Base-by-base conservation (phyloP, 768 basidiomycete species). In the Galerina marginata region DNA sequence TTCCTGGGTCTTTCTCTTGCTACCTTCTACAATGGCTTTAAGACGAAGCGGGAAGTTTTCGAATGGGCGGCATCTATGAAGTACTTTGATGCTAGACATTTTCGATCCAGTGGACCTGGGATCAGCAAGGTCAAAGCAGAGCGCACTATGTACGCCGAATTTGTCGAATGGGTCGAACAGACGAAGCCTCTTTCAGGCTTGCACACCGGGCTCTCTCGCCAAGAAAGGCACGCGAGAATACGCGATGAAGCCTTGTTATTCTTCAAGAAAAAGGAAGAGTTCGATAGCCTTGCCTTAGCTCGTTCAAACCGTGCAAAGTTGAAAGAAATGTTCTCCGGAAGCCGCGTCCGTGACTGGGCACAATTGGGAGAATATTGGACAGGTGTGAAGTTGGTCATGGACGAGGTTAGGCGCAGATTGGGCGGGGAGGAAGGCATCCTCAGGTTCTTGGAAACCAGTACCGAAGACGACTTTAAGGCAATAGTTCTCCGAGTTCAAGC, bases 1-100 rank as follows among this genome's bases (percentile, higher is more conserved):
- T 92, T 89, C 66, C 76, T 89, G 65, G 86, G 82, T 4, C 77
- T 89, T 25, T 82, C 84, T 0, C 77, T 82, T 75, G 78, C 80
- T 5, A 66, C 69, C 20, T 88, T 84, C 79, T 62, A 68, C 39
- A 67, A 69, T 37, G 88, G 89, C 0, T 92, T 92, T 62, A 54
- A 71, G 11, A 85, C 85, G 0, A 79, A 83, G 54, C 72, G 70
- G 2, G 82, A 84, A 14, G 71, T 82, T 4, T 90, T 90, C 66
- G 69, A 82, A 54, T 92, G 91, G 83, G 79, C 83, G 1, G 74
- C 76, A 2, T 74, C 79, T 4, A 84, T 83, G 9, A 78, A 77
- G n/a, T 82, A 83, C 57, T 89, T 88, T 65, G 72, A 82, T 56
- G 76, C 82, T 2, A 66, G 62, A 12, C 65, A 70, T 14, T 77